These are phyloP conservation scores for Musa itinerans DNA, from an alignment of 176 grass and related monocot species.

Conservation along the genomic window DNA sequence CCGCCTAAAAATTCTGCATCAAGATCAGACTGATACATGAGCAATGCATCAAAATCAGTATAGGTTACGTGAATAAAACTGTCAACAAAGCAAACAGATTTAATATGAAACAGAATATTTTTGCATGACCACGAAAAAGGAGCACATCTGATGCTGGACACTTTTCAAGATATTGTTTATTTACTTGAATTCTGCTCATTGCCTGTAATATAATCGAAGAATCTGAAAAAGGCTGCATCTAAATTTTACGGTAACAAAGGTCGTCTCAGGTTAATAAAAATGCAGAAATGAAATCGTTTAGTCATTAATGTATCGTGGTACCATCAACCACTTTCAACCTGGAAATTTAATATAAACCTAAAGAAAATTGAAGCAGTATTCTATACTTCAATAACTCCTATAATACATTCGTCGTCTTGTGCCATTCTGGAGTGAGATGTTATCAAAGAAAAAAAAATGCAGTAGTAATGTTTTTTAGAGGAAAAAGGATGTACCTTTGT, in stretches of 20 bases:
- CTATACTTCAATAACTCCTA: neutral
- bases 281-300: no score
- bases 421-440: neutral
- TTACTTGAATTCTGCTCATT: neutral
- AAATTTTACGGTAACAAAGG: neutral
- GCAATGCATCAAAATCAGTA: no score
- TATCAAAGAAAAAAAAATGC: neutral
- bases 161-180: neutral
- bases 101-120: neutral
- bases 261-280: no score
- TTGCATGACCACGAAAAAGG: neutral
- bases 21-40: neutral
- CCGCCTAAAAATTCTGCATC: neutral
- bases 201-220: neutral
- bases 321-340: neutral
- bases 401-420: neutral
- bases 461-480: neutral
- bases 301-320: no score
- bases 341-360: no score
- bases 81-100: neutral
- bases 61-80: neutral
- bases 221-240: neutral
- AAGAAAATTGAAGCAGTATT: neutral
- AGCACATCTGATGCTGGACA: neutral
- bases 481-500: conserved; percentile 54